Evolutionary conservation across 164 flowering plant species (phyloP), one percentile per base, ranked within the genome.

Genomic region (Warburgia ugandensis): DNA sequence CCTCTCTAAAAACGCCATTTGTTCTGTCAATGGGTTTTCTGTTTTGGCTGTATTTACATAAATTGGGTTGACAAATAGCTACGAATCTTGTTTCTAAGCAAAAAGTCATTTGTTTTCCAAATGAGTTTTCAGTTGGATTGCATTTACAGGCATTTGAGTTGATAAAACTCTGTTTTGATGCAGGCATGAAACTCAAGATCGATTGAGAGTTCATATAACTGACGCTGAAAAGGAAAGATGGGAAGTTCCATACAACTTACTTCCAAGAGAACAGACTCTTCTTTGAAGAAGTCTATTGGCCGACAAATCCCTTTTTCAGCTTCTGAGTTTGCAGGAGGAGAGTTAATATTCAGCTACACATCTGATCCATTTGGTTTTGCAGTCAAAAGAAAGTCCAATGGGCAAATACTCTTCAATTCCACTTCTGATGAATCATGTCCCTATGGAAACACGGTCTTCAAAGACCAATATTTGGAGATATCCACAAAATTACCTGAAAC

Each of bases 401-500:
- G 91, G 9, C 67, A 88, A 44, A 79, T 75, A 58, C 84, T 92
- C 17, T 92, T 92, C 77, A 68, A 88, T 45, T 54, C 99, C 1
- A 68, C 56, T 60, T 52, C 88, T 1, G 79, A 63, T 19, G 64
- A 46, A 5, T 64, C 78, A 6, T 80, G 83, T 78, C 74, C 79
- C 16, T 92, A 59, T 62, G 61, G 66, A 12, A 54, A 48, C 50
- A 28, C 88, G 71, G 97, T 92, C 16, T 92, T 88, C 48, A 92
- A 92, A 56, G 99, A 92, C 60, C 99, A 92, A 55, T 92, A 92
- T 61, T 61, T 92, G 6, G 94, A 92, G 52, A 70, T 92, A 16
- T 86, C 97, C 12, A 88, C 99, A 11, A 75, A 61, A 29, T 49
- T 92, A 67, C 97, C 99, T 21, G 58, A 68, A 42, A 81, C 77